phyloP scores from a whole-genome alignment of 495 filamentous ascomycete genomes.

The Parathielavia appendiculata region DNA sequence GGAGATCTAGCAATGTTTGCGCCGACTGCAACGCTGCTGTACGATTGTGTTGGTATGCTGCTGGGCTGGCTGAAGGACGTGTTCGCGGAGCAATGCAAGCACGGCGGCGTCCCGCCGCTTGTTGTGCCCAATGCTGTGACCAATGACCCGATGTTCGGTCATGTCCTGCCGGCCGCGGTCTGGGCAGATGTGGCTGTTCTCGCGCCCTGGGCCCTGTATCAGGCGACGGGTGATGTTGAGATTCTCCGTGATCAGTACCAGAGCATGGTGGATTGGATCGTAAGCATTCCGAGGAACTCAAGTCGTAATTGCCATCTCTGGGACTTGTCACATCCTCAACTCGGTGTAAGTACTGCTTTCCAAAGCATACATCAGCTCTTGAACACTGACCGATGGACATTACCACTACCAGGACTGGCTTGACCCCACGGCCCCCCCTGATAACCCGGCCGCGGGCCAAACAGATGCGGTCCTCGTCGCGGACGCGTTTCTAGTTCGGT shows the following conservation, averaged over 20 bases:
- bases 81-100: constrained; percentile 29
- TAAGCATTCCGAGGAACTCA: not conserved
- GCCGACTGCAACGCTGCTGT: constrained; percentile 46
- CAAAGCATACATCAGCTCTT: no score
- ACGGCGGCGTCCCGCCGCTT: constrained; percentile 15
- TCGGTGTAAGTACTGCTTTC: constrained; percentile 19
- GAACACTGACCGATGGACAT: no score
- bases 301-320: not conserved
- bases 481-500: constrained; percentile 8
- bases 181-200: not conserved
- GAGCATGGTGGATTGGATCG: not conserved
- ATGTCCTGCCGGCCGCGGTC: no score
- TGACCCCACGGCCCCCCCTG: constrained; percentile 42
- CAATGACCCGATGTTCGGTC: no score
- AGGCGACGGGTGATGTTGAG: not conserved
- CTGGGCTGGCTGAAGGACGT: constrained; percentile 22
- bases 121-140: not conserved
- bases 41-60: constrained; percentile 36
- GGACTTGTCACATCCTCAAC: no score
- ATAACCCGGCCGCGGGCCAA: constrained; percentile 33
- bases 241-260: not conserved
- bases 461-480: constrained; percentile 33
- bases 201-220: not conserved
- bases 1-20: constrained; percentile 49
- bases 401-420: constrained; percentile 47